phyloP scores from a whole-genome alignment of 495 filamentous ascomycete genomes.

The Penicillium pulvis region DNA sequence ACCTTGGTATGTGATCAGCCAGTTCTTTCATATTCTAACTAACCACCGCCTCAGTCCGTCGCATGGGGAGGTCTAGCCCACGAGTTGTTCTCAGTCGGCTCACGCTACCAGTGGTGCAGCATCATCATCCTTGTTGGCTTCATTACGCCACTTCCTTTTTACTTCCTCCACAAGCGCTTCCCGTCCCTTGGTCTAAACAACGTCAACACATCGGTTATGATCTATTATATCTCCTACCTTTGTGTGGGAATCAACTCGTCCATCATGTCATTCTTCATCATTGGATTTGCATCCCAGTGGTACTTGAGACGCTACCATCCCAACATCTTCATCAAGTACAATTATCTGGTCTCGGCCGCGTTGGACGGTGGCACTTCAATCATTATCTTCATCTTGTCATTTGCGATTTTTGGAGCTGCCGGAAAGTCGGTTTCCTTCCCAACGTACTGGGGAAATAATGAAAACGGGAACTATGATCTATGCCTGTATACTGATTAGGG shows the following conservation, averaged over 20 bases:
- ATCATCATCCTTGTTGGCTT: conserved; percentile 1
- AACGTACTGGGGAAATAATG: conserved; percentile 6
- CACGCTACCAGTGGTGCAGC: conserved; percentile 5
- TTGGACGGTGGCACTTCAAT: conserved; percentile 3
- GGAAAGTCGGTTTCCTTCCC: conserved; percentile 6
- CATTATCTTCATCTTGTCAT: conserved; percentile 9
- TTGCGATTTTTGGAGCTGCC: conserved; percentile 2
- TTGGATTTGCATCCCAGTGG: conserved; percentile 6
- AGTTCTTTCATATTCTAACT: not conserved
- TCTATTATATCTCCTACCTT: conserved; percentile 2
- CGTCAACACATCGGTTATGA: not conserved
- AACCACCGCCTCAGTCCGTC: not conserved
- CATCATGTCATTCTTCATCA: conserved; percentile 6
- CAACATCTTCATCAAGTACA: conserved; percentile 7
- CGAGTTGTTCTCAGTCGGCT: conserved; percentile 8
- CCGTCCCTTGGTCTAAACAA: not conserved
- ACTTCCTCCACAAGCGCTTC: conserved; percentile 6
- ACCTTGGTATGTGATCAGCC: conserved; percentile 3
- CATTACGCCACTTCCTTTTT: not conserved
- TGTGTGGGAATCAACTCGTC: conserved; percentile 8
- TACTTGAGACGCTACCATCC: conserved; percentile 9
- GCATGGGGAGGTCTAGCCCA: conserved; percentile 10
- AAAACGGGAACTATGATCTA: conserved; percentile 6
- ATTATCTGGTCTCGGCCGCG: conserved; percentile 7
- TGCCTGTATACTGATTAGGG: conserved; percentile 3